Conservation (phyloP, 2,329 filamentous ascomycete species). For the Aspergillus nomiae region DNA sequence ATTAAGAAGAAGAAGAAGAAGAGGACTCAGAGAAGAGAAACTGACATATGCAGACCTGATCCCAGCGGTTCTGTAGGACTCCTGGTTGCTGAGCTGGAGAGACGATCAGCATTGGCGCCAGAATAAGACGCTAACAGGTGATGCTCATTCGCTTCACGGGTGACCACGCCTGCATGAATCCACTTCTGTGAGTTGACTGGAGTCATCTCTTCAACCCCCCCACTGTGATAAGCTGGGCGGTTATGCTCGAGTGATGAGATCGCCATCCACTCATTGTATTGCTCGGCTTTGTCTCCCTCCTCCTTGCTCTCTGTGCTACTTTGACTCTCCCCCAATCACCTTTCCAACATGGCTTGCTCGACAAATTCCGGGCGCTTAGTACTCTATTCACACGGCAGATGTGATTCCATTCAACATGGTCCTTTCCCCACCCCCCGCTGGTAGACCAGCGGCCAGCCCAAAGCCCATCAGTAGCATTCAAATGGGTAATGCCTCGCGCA, state of each 20-base stretch:
- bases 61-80: constrained; percentile 29
- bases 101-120: constrained; percentile 35
- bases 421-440: constrained; percentile 19
- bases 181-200: constrained; percentile 1
- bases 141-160: constrained; percentile 18
- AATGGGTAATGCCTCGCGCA: constrained; percentile 19
- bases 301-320: constrained; percentile 3
- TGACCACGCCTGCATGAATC: constrained; percentile 25
- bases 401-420: constrained; percentile 12
- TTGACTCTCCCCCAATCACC: constrained; percentile 20
- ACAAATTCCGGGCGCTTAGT: constrained; percentile 34
- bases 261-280: constrained; percentile 28
- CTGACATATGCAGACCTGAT: background rate
- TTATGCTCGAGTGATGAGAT: constrained; percentile 22
- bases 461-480: constrained; percentile 35
- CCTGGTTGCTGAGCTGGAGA: constrained; percentile 29
- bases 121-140: constrained; percentile 23
- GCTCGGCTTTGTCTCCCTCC: constrained; percentile 4
- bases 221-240: constrained; percentile 37
- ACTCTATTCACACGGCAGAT: constrained; percentile 19
- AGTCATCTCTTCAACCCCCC: constrained; percentile 11
- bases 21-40: no score
- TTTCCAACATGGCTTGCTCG: constrained; percentile 13
- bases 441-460: constrained; percentile 14
- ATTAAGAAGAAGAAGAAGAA: background rate